Percentiles rank a stretch among this genome's conserved stretches.
Conservation (phyloP, 2,329 filamentous ascomycete species). For the Pseudogymnoascus sp. region DNA sequence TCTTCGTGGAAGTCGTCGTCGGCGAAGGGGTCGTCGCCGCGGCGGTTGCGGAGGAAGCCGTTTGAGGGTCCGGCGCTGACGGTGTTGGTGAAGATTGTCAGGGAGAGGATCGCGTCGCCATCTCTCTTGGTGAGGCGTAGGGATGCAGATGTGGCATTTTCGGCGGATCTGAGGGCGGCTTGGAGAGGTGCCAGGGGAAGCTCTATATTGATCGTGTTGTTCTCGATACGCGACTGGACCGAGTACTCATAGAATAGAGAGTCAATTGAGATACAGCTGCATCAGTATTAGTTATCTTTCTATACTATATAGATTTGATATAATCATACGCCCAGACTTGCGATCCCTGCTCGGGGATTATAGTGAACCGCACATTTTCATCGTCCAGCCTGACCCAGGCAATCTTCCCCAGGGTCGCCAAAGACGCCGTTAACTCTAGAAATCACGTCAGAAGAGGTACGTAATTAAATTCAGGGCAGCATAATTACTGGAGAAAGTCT, state of each 20-base stretch:
- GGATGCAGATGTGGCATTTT: slow-evolving; percentile 70
- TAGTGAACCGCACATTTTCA: slow-evolving; percentile 82
- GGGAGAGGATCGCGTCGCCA: slow-evolving; percentile 72
- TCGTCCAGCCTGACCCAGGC: slow-evolving; percentile 61
- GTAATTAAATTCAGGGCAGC: neutral
- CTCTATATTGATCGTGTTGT: slow-evolving; percentile 94
- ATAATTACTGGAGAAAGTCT: slow-evolving; percentile 53
- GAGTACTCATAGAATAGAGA: slow-evolving; percentile 81
- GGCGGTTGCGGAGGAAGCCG: slow-evolving; percentile 20
- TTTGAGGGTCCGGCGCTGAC: slow-evolving; percentile 36
- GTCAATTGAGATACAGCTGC: slow-evolving; percentile 56
- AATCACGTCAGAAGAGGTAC: slow-evolving; percentile 1
- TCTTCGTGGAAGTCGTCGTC: slow-evolving; percentile 39
- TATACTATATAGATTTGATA: slow-evolving; percentile 11
- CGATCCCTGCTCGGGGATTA: slow-evolving; percentile 87
- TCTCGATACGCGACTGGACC: slow-evolving; percentile 71
- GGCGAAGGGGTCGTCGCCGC: slow-evolving; percentile 34
- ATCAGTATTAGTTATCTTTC: neutral
- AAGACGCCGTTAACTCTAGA: slow-evolving; percentile 53
- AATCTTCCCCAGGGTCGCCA: slow-evolving; percentile 45
- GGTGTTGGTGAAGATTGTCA: slow-evolving; percentile 79
- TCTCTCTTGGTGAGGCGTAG: slow-evolving; percentile 92
- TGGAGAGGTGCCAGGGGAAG: slow-evolving; percentile 81
- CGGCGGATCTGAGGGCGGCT: slow-evolving; percentile 82
- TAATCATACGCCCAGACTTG: slow-evolving; percentile 79